phyloP scores from a whole-genome alignment of 1,284 basidiomycete species.

The Leccinum fallax region DNA sequence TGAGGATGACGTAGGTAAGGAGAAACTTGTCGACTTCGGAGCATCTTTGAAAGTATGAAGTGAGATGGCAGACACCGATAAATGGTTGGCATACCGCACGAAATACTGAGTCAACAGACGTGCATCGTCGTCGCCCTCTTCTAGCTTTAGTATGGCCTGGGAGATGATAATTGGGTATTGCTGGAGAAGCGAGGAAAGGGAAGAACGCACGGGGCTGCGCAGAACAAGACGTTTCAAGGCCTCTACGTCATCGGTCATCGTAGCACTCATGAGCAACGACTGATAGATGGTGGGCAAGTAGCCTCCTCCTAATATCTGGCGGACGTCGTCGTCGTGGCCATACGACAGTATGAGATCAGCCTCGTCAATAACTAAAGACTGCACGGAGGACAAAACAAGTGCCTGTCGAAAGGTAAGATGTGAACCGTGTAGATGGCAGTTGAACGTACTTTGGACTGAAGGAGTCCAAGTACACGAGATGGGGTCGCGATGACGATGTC shows the following conservation, averaged over 20 bases:
- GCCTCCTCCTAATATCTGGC: constrained; percentile 76
- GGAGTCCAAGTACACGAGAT: constrained; percentile 75
- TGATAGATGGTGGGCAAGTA: constrained; percentile 90
- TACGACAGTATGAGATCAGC: constrained; percentile 98
- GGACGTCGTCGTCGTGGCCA: constrained; percentile 47
- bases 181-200: background rate
- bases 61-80: background rate
- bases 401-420: constrained; percentile 43
- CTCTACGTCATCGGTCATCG: constrained; percentile 95
- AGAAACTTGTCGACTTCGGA: constrained; percentile 97
- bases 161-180: constrained; percentile 24
- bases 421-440: background rate
- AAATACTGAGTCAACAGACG: constrained; percentile 85
- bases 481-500: constrained; percentile 95
- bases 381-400: constrained; percentile 63
- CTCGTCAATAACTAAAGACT: constrained; percentile 95
- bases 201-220: constrained; percentile 75
- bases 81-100: constrained; percentile 54
- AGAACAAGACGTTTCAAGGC: constrained; percentile 87
- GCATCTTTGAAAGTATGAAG: constrained; percentile 51
- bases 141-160: constrained; percentile 82
- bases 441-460: constrained; percentile 72
- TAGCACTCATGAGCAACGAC: constrained; percentile 97
- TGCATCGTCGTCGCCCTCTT: constrained; percentile 83
- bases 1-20: constrained; percentile 92